Percentiles rank a stretch among this genome's conserved stretches.
These are phyloP conservation scores for Hysterium pulicare DNA, from an alignment of 2,329 filamentous ascomycete species.

Conservation along the genomic window DNA sequence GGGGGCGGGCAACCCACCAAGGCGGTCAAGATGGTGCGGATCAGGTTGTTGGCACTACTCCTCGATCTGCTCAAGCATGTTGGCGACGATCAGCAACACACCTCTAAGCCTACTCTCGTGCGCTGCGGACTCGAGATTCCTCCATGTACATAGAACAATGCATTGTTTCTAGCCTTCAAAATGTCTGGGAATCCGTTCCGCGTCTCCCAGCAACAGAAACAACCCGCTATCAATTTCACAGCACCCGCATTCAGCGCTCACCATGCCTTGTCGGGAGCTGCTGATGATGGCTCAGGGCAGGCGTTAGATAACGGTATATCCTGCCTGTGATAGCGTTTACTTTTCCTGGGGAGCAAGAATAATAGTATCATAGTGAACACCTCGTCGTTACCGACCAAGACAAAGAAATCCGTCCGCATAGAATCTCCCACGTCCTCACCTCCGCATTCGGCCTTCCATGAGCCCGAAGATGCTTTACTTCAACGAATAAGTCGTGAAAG, in stretches of 20 bases:
- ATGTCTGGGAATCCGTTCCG: constrained; percentile 43
- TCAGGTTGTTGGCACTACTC: too few species aligned
- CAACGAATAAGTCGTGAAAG: constrained; percentile 13
- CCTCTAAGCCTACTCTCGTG: constrained; percentile 6
- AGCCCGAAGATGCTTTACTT: constrained; percentile 18
- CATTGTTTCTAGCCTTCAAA: constrained; percentile 33
- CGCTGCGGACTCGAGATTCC: constrained; percentile 11
- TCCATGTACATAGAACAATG: constrained; percentile 39
- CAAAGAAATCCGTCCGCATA: constrained; percentile 62
- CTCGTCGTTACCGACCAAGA: constrained; percentile 25
- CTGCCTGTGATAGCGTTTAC: constrained; percentile 17
- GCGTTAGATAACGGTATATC: constrained; percentile 30
- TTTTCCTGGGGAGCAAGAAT: constrained; percentile 24
- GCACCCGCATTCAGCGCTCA: constrained; percentile 21
- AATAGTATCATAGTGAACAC: constrained; percentile 32
- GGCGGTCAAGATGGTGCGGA: constrained; percentile 2
- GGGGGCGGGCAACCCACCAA: too few species aligned
- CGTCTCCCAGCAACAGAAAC: constrained; percentile 26
- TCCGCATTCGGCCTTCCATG: constrained; percentile 29
- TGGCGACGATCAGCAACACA: constrained; percentile 16
- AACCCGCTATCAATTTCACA: constrained; percentile 18
- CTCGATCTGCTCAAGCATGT: not conserved
- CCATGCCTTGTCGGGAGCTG: constrained; percentile 18
- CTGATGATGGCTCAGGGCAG: constrained; percentile 16
- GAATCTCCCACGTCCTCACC: constrained; percentile 39